phyloP scores from a whole-genome alignment of 148 eudicot genomes.

The Cornus florida region DNA sequence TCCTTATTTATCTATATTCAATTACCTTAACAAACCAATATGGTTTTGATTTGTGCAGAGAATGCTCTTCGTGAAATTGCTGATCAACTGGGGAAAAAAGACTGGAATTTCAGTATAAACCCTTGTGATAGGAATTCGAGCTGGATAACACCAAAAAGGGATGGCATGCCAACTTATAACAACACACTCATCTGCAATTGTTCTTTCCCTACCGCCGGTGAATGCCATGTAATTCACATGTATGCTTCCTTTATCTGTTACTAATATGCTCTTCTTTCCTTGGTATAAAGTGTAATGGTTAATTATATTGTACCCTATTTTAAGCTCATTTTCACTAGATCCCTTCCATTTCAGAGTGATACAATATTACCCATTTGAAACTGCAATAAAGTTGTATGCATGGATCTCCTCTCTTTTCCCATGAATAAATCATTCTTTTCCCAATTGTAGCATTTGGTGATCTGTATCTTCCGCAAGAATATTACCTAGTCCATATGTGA shows the following conservation, averaged over 20 bases:
- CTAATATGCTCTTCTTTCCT: neutral
- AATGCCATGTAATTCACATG: conserved; percentile 30
- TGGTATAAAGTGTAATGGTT: too few relatives aligned
- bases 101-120: conserved; percentile 32
- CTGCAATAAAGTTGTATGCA: too few relatives aligned
- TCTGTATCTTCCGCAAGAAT: too few relatives aligned
- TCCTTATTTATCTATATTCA: neutral
- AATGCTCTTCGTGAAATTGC: conserved; percentile 31
- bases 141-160: conserved; percentile 12
- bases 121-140: conserved; percentile 24
- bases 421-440: too few relatives aligned
- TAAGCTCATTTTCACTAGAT: too few relatives aligned
- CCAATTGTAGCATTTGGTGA: too few relatives aligned
- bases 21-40: too few relatives aligned
- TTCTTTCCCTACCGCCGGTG: neutral
- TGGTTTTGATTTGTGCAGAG: conserved; percentile 20
- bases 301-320: too few relatives aligned
- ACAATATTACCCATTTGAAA: too few relatives aligned
- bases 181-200: conserved; percentile 28
- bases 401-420: too few relatives aligned
- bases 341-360: too few relatives aligned
- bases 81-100: conserved; percentile 27
- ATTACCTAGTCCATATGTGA: too few relatives aligned
- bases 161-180: neutral
- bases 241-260: neutral